Percentiles rank a stretch among this genome's conserved stretches.
Conservation (phyloP, 257 asterid genomes). For the Plantago major region DNA sequence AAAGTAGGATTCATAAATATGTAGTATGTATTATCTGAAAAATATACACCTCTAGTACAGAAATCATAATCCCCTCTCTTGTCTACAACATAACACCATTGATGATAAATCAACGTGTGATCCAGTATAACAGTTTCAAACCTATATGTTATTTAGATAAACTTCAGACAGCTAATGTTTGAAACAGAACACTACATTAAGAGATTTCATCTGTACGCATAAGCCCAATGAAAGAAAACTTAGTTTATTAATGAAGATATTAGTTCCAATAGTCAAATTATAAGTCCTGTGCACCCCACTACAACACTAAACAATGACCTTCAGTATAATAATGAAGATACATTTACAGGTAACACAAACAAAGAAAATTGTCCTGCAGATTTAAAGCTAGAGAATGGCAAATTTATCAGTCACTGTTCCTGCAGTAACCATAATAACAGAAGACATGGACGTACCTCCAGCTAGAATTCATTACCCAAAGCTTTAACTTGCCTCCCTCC, state of each 20-base stretch:
- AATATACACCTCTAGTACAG: neutral
- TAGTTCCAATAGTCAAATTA: neutral
- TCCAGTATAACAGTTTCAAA: too few relatives aligned
- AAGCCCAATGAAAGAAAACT: neutral
- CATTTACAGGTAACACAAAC: neutral
- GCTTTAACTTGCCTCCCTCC: constrained; percentile 70
- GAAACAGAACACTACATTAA: neutral
- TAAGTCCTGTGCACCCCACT: too few relatives aligned
- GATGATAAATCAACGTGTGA: too few relatives aligned
- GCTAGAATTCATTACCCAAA: constrained; percentile 79
- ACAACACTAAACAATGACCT: too few relatives aligned
- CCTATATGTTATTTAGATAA: too few relatives aligned
- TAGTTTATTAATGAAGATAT: neutral
- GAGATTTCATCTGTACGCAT: neutral
- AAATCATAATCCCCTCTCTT: neutral
- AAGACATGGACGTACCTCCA: constrained; percentile 69
- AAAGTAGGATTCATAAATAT: neutral
- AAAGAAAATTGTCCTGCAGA: constrained; percentile 15
- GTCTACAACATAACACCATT: neutral
- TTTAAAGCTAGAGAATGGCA: constrained; percentile 15
- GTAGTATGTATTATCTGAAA: neutral
- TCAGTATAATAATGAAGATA: too few relatives aligned
- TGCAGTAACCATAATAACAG: constrained; percentile 9
- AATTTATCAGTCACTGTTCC: constrained; percentile 7
- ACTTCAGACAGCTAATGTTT: neutral